These are phyloP conservation scores for Ruellia speciosa DNA, from an alignment of 305 asterid genomes.

Conservation along the genomic window DNA sequence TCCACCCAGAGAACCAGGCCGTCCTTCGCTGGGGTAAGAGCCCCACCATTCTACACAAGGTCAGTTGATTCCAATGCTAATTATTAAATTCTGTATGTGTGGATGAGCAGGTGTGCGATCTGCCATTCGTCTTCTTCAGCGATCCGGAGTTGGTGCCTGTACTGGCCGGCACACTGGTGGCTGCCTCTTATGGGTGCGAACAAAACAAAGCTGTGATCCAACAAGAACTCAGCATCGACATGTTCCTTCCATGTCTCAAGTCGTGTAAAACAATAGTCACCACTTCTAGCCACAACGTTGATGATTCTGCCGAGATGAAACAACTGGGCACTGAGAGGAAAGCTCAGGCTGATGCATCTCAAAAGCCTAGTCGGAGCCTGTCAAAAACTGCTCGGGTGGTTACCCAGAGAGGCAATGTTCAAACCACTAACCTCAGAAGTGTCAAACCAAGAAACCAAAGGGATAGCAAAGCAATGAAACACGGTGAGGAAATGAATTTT, in stretches of 20 bases:
- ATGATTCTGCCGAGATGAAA: conserved; percentile 39
- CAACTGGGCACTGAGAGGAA: conserved; percentile 45
- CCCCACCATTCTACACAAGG: conserved; percentile 99
- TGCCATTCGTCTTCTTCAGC: conserved; percentile 89
- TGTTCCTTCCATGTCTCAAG: conserved; percentile 81
- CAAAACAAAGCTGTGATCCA: conserved; percentile 88
- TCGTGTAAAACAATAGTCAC: conserved; percentile 53
- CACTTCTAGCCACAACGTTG: conserved; percentile 23
- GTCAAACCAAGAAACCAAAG: conserved; percentile 45
- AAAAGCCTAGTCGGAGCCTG: conserved; percentile 35
- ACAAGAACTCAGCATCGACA: conserved; percentile 96
- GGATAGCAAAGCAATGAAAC: conserved; percentile 49
- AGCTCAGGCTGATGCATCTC: conserved; percentile 39
- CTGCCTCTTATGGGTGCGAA: conserved; percentile 84
- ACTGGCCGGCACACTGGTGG: conserved; percentile 74
- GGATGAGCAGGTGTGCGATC: conserved; percentile 74
- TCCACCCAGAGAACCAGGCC: conserved; percentile 88
- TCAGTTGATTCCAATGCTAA: conserved; percentile 17
- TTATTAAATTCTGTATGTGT: background rate
- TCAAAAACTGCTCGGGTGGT: conserved; percentile 35
- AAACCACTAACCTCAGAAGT: conserved; percentile 29
- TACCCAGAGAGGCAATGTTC: conserved; percentile 38
- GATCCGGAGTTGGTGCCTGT: conserved; percentile 89
- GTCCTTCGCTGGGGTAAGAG: conserved; percentile 99
- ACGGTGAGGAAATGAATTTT: conserved; percentile 45